phyloP scores from a whole-genome alignment of 768 basidiomycete species.

The Lactarius vividus region DNA sequence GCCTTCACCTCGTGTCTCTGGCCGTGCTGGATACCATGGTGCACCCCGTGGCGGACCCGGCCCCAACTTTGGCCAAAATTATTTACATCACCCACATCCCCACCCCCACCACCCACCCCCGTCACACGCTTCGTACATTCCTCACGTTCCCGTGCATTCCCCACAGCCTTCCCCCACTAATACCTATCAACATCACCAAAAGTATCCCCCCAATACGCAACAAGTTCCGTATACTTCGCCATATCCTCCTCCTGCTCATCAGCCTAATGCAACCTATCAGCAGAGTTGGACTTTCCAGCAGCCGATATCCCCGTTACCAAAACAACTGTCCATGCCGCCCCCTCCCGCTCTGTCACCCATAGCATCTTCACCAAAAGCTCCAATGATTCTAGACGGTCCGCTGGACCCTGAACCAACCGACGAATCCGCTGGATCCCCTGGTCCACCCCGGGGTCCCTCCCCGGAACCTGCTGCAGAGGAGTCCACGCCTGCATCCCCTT shows the following conservation, averaged over 20 bases:
- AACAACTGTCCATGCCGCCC: slow-evolving; percentile 56
- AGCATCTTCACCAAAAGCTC: slow-evolving; percentile 16
- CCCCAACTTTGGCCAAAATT: slow-evolving; percentile 40
- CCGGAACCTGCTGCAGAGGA: neutral
- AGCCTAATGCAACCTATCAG: slow-evolving; percentile 36
- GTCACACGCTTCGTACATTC: slow-evolving; percentile 41
- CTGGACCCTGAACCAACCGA: slow-evolving; percentile 17
- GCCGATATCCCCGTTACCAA: slow-evolving; percentile 57
- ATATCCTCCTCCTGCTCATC: slow-evolving; percentile 27
- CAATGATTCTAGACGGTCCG: slow-evolving; percentile 23
- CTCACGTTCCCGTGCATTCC: slow-evolving; percentile 29
- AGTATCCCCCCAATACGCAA: slow-evolving; percentile 32
- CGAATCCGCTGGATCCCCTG: neutral
- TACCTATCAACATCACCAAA: slow-evolving; percentile 35
- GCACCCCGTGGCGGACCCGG: slow-evolving; percentile 37
- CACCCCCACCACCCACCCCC: slow-evolving; percentile 40
- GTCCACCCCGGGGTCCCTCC: slow-evolving; percentile 4
- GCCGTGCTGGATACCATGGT: slow-evolving; percentile 36
- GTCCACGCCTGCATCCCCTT: slow-evolving; percentile 1
- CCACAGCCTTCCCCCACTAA: slow-evolving; percentile 33
- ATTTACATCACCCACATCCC: slow-evolving; percentile 36
- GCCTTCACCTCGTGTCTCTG: slow-evolving; percentile 38
- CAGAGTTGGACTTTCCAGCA: slow-evolving; percentile 48
- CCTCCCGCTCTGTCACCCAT: slow-evolving; percentile 30
- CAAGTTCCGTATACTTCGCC: slow-evolving; percentile 34